phyloP scores from a whole-genome alignment of 1,139 yeast species.

The Lodderomyces oxycetoniae region DNA sequence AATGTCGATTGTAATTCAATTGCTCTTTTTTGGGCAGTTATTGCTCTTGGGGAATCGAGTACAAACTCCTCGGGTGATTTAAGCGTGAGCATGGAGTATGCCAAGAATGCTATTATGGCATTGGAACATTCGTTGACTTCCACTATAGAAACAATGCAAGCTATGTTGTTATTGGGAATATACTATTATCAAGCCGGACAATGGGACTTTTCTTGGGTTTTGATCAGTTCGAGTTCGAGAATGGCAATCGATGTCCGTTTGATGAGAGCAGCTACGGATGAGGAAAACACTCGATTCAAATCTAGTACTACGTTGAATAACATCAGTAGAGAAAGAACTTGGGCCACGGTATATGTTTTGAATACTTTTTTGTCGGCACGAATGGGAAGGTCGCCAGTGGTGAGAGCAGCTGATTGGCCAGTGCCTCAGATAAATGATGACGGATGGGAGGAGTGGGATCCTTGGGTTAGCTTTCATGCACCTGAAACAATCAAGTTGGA shows the following conservation, averaged over 20 bases:
- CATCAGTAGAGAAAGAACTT: constrained; percentile 21
- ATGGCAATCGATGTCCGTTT: constrained; percentile 25
- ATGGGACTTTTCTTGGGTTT: constrained; percentile 26
- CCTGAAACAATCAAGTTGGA: constrained; percentile 15
- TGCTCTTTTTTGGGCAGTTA: constrained; percentile 22
- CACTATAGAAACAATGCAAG: constrained; percentile 24
- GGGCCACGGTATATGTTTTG: constrained; percentile 21
- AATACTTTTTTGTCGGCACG: constrained; percentile 22
- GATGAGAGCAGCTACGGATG: constrained; percentile 16
- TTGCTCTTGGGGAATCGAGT: constrained; percentile 18
- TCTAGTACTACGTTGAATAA: constrained; percentile 15
- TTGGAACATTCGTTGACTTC: constrained; percentile 21
- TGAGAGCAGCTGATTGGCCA: constrained; percentile 24
- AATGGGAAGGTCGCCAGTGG: constrained; percentile 22
- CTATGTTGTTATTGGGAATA: constrained; percentile 20
- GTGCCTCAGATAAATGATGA: constrained; percentile 18
- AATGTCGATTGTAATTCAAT: constrained; percentile 18
- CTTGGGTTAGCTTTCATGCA: constrained; percentile 17
- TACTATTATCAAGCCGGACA: constrained; percentile 22
- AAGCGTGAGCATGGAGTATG: constrained; percentile 13
- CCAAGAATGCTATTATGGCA: constrained; percentile 21
- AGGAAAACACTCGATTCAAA: constrained; percentile 10
- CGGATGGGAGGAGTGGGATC: constrained; percentile 27
- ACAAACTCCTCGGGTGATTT: constrained; percentile 10
- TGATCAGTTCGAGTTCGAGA: constrained; percentile 21